A percentile compares a stretch with the other conserved stretches of the same genome.
phyloP scores from a whole-genome alignment of 2,329 filamentous ascomycete genomes.

The Colletotrichum sp. region DNA sequence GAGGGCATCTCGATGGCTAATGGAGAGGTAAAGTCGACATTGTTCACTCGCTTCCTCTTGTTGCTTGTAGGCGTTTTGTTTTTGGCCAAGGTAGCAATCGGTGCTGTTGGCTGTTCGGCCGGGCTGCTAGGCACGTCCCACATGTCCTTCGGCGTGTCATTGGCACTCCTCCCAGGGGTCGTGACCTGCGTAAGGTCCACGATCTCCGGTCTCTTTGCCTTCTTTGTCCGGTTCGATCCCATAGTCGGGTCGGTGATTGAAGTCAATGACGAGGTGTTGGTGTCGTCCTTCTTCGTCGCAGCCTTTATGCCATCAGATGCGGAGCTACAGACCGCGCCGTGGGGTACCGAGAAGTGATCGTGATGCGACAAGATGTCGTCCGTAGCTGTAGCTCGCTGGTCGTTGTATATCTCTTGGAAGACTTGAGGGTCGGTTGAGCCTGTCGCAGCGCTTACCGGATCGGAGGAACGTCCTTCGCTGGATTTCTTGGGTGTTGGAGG shows the following conservation, averaged over 20 bases:
- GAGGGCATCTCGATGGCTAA: not conserved
- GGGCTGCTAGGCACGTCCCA: conserved; percentile 54
- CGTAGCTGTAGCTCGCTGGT: conserved; percentile 42
- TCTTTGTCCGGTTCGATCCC: conserved; percentile 4
- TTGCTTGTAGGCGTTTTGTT: not conserved
- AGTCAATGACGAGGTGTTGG: conserved; percentile 23
- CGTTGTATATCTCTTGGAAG: conserved; percentile 52
- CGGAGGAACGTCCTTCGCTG: conserved; percentile 24
- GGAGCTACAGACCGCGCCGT: not conserved
- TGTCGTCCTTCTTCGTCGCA: not conserved
- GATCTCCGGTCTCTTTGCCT: not conserved
- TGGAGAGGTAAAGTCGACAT: conserved; percentile 1
- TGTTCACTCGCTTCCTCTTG: conserved; percentile 12
- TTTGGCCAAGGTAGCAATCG: not conserved
- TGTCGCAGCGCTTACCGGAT: conserved; percentile 31
- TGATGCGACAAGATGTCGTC: not conserved
- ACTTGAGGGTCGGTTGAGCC: conserved; percentile 53
- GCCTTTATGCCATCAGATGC: not conserved
- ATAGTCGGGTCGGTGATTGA: conserved; percentile 32
- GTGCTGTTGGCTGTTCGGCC: conserved; percentile 21
- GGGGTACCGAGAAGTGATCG: not conserved
- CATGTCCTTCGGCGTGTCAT: conserved; percentile 30
- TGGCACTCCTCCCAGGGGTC: conserved; percentile 31
- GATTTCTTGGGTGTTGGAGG: not conserved
- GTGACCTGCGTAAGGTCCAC: conserved; percentile 36